A percentile compares a stretch with the other conserved stretches of the same genome.
phyloP scores from a whole-genome alignment of 495 filamentous ascomycete species.

The Penicillium subrubescens region DNA sequence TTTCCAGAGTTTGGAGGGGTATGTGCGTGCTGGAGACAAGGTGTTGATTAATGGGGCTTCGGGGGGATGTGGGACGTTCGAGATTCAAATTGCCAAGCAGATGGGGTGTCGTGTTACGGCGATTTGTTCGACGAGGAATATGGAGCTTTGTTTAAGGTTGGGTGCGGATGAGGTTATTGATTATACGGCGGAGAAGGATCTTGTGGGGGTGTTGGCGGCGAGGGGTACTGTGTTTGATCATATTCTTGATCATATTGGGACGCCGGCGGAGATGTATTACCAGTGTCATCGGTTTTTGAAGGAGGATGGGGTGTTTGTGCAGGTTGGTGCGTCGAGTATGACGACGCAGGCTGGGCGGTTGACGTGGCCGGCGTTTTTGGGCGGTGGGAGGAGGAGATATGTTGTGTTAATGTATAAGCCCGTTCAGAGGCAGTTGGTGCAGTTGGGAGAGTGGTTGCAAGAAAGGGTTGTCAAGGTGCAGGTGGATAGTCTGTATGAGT shows the following conservation, averaged over 20 bases:
- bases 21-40: conserved; percentile 54
- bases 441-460: conserved; percentile 61
- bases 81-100: conserved; percentile 67
- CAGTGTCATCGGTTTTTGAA: conserved; percentile 57
- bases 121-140: conserved; percentile 61
- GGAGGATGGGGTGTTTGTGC: conserved; percentile 55
- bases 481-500: conserved; percentile 61
- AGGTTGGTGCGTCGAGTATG: conserved; percentile 52
- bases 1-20: conserved; percentile 58
- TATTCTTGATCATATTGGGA: conserved; percentile 64
- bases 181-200: conserved; percentile 56
- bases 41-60: conserved; percentile 72
- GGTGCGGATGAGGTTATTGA: conserved; percentile 73
- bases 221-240: conserved; percentile 56
- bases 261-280: conserved; percentile 54
- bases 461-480: conserved; percentile 63
- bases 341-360: conserved; percentile 30
- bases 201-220: conserved; percentile 49
- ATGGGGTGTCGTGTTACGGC: conserved; percentile 64
- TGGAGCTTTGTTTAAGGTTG: conserved; percentile 55
- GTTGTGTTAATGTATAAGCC: conserved; percentile 44
- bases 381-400: conserved; percentile 64
- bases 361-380: conserved; percentile 58
- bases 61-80: conserved; percentile 62
- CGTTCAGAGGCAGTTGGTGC: conserved; percentile 47